A percentile compares a stretch with the other conserved stretches of the same genome.
phyloP scores from a whole-genome alignment of 2,329 filamentous ascomycete species.

The Phaeosphaeria sp. region DNA sequence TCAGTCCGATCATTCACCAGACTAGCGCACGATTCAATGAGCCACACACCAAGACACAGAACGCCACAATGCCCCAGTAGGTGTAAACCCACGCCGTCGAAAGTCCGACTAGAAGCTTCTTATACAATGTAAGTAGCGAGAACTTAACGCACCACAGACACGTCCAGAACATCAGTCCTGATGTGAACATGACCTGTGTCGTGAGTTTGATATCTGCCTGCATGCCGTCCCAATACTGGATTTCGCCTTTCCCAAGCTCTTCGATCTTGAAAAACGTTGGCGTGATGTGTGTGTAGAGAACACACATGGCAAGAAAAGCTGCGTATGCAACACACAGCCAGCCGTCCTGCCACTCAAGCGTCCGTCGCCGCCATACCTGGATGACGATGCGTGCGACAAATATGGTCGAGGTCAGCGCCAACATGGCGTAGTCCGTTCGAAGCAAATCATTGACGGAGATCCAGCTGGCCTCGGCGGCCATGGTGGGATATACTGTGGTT shows the following conservation, averaged over 20 bases:
- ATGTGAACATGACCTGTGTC: constrained; percentile 48
- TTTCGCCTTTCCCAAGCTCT: constrained; percentile 28
- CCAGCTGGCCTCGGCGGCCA: constrained; percentile 23
- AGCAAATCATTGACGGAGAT: constrained; percentile 20
- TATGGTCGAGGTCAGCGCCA: constrained; percentile 25
- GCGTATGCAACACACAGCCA: constrained; percentile 35
- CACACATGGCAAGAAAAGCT: constrained; percentile 33
- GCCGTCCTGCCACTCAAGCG: constrained; percentile 16
- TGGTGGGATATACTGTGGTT: constrained; percentile 8
- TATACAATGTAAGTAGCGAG: constrained; percentile 49
- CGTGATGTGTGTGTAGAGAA: constrained; percentile 46
- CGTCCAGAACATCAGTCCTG: constrained; percentile 47
- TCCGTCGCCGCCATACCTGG: constrained; percentile 17
- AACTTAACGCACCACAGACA: constrained; percentile 51
- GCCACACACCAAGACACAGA: constrained; percentile 42
- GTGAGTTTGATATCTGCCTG: constrained; percentile 36
- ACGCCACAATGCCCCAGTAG: constrained; percentile 48
- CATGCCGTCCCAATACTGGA: constrained; percentile 46
- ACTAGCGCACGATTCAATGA: not conserved
- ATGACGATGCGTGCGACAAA: constrained; percentile 16
- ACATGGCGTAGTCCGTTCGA: constrained; percentile 20
- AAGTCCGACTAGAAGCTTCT: constrained; percentile 44
- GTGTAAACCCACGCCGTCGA: constrained; percentile 36
- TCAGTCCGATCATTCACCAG: constrained; percentile 4
- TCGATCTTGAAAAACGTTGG: constrained; percentile 44